These are phyloP conservation scores for Trichophyton mentagrophytes DNA, from an alignment of 2,329 filamentous ascomycete genomes.

Conservation along the genomic window DNA sequence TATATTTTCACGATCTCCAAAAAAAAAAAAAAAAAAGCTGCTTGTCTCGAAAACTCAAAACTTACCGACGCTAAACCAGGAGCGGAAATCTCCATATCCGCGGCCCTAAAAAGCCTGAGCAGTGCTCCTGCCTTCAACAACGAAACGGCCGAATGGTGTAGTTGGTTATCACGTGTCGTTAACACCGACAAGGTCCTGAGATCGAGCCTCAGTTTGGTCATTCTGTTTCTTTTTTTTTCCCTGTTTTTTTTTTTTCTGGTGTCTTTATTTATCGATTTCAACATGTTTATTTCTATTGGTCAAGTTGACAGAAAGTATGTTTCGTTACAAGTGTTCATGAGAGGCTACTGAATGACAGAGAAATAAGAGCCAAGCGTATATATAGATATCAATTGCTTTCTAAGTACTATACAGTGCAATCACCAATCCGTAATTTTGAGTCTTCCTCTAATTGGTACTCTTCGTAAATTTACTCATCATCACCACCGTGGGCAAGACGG, in stretches of 20 bases:
- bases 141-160: slow-evolving; percentile 2
- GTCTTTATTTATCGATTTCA: neutral
- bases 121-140: neutral
- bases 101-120: neutral
- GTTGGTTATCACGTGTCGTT: slow-evolving; percentile 5
- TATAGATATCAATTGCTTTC: slow-evolving; percentile 23
- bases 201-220: slow-evolving; percentile 12
- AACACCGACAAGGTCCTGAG: slow-evolving; percentile 12
- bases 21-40: slow-evolving; percentile 4
- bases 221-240: slow-evolving; percentile 1
- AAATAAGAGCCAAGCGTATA: neutral
- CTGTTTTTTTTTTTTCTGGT: neutral
- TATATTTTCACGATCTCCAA: neutral
- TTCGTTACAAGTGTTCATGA: neutral
- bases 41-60: neutral
- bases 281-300: neutral
- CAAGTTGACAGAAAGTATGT: neutral
- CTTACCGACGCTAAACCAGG: neutral
- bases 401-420: slow-evolving; percentile 32
- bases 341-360: neutral
- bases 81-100: neutral
- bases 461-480: slow-evolving; percentile 19
- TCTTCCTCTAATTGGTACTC: neutral
- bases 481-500: slow-evolving; percentile 23
- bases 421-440: slow-evolving; percentile 10